phyloP scores from a whole-genome alignment of 768 basidiomycete species.

The Pleurotus sapidus region DNA sequence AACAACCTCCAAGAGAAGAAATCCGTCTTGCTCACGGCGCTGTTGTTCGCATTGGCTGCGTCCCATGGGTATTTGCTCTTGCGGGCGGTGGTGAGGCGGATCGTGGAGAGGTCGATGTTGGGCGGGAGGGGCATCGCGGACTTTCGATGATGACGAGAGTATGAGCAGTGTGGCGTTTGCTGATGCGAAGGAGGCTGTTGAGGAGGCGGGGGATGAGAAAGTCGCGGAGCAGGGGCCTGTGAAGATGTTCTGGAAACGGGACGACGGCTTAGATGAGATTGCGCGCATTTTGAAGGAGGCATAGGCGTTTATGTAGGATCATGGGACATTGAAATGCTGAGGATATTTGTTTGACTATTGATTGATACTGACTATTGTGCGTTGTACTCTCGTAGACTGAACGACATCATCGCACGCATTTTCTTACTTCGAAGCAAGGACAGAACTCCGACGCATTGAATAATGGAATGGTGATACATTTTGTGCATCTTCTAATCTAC shows the following conservation, averaged over 20 bases:
- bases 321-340: neutral
- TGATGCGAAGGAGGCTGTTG: slow-evolving; percentile 47
- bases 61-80: slow-evolving; percentile 83
- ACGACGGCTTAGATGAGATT: slow-evolving; percentile 77
- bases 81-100: slow-evolving; percentile 56
- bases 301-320: neutral
- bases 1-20: slow-evolving; percentile 1
- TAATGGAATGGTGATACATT: no score
- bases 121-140: slow-evolving; percentile 55
- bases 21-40: slow-evolving; percentile 53
- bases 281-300: slow-evolving; percentile 60
- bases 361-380: no score
- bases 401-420: no score
- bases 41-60: slow-evolving; percentile 76
- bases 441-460: no score
- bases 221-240: slow-evolving; percentile 18
- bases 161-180: slow-evolving; percentile 47
- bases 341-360: no score
- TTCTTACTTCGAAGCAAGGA: no score
- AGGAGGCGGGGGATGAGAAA: slow-evolving; percentile 19
- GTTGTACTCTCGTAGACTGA: no score
- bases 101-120: slow-evolving; percentile 80
- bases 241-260: slow-evolving; percentile 62
- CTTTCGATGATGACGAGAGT: slow-evolving; percentile 50
- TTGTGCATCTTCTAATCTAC: no score